These are phyloP conservation scores for Paracorniculantispora psalliotae DNA, from an alignment of 2,329 filamentous ascomycete genomes.

Conservation along the genomic window DNA sequence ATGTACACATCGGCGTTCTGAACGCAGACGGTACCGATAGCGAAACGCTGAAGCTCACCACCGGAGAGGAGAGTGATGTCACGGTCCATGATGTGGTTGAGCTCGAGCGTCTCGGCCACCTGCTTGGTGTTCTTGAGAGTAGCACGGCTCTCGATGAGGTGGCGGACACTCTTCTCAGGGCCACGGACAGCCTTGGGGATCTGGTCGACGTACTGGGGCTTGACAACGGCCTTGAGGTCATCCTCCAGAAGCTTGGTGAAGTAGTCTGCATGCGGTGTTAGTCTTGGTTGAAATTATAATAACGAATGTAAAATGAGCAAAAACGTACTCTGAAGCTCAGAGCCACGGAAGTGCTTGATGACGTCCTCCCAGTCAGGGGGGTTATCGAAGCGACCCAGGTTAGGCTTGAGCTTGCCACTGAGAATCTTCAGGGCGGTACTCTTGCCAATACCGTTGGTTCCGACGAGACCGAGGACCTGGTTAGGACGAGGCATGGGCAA, in stretches of 20 bases:
- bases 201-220: constrained; percentile 99
- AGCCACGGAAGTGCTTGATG: constrained; percentile 95
- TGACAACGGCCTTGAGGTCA: constrained; percentile 94
- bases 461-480: constrained; percentile 91
- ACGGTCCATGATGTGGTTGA: constrained; percentile 85
- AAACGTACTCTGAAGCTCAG: constrained; percentile 84
- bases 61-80: constrained; percentile 88
- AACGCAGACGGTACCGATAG: constrained; percentile 91
- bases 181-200: constrained; percentile 89
- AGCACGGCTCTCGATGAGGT: constrained; percentile 69
- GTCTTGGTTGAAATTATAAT: not conserved
- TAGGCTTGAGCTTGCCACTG: constrained; percentile 97
- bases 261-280: constrained; percentile 59
- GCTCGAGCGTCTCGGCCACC: constrained; percentile 78
- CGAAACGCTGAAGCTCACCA: constrained; percentile 97
- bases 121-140: constrained; percentile 76
- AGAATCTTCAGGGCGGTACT: constrained; percentile 99
- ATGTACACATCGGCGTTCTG: constrained; percentile 98
- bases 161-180: constrained; percentile 71
- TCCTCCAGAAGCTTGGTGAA: constrained; percentile 98
- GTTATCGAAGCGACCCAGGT: constrained; percentile 90
- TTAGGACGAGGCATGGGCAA: constrained; percentile 93
- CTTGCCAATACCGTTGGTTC: constrained; percentile 99
- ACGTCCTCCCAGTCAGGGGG: constrained; percentile 99
- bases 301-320: not conserved